Evolutionary conservation across 305 asterid species (phyloP).

Genomic region (Coffea humblotiana): DNA sequence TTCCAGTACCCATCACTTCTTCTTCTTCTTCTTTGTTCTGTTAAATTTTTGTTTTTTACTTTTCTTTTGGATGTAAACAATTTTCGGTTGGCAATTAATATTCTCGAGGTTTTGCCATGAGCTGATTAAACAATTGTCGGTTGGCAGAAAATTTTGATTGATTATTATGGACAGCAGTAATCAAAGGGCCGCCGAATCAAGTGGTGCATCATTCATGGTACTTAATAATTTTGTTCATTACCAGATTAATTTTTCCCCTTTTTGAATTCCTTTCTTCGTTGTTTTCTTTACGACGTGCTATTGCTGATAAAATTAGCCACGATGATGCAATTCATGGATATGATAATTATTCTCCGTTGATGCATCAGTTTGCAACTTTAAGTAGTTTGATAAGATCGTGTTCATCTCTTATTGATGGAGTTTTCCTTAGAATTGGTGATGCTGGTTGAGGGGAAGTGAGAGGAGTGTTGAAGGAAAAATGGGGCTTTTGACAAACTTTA

Average conservation of each 20-base stretch:
- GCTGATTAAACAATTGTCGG: not conserved
- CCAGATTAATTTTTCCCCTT: not conserved
- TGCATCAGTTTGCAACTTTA: not conserved
- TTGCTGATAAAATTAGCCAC: not conserved
- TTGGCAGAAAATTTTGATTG: not conserved
- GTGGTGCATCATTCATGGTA: slow-evolving; percentile 44
- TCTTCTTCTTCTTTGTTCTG: too few relatives aligned
- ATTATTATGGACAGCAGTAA: slow-evolving; percentile 41
- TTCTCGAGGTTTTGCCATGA: too few relatives aligned
- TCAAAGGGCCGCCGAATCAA: slow-evolving; percentile 36
- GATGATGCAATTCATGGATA: not conserved
- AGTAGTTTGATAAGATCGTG: not conserved
- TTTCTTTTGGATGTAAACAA: too few relatives aligned
- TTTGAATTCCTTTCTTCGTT: not conserved
- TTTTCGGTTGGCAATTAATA: too few relatives aligned
- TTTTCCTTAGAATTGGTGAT: not conserved
- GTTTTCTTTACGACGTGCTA: not conserved
- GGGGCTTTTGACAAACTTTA: not conserved
- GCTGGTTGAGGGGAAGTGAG: not conserved
- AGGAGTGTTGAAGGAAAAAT: not conserved
- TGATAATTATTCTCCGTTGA: too few relatives aligned
- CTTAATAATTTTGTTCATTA: not conserved
- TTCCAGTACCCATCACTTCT: too few relatives aligned
- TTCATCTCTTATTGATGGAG: not conserved
- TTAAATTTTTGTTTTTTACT: too few relatives aligned